Evolutionary conservation across 2,329 filamentous ascomycete genomes (phyloP), one percentile per base, ranked within the genome.

Genomic region (Neopestalotiopsis sp.): DNA sequence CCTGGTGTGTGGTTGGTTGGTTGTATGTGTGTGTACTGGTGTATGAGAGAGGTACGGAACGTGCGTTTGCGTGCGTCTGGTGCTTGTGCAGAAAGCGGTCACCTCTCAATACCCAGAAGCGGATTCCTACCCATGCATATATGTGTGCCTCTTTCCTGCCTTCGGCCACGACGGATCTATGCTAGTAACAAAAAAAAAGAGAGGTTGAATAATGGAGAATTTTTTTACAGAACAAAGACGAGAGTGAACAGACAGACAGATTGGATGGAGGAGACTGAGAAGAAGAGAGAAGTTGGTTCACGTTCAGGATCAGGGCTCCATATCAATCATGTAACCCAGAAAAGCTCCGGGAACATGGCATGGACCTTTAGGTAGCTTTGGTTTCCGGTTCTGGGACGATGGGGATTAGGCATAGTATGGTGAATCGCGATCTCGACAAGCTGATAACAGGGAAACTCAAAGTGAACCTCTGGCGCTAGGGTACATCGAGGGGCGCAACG

Each of bases 351-450:
- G 32, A 34, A 28, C 24, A 28, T 28, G 24, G 24, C n/a, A 34
- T 40, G 34, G 59, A 53, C 45, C 45, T 53, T 17, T 53, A n/a
- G 45, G 45, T 53, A 17, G 45, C 45, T 53, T 62, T 34, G 59
- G 59, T 38, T 38, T 62, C 59, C 32, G 59, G 59, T 62, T 62
- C 59, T 62, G 30, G 59, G 59, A 38, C 30, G 32, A 34, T n/a
- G 59, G 59, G 59, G 59, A 62, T 62, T 62, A 14, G 20, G 10
- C 10, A 38, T 38, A 7, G 34, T 38, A 38, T 38, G 6, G 34
- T 34, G 32, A 62, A 62, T 62, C 59, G 59, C 32, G 59, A 62
- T 61, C 30, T 62, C n/a, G 59, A 20, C 59, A 40, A 32, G 45
- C 45, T 38, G 30, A 38, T 62, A 62, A 40, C 59, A 62, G 59